phyloP scores from a whole-genome alignment of 106 monocot genomes.

The Dendrobium nobile region DNA sequence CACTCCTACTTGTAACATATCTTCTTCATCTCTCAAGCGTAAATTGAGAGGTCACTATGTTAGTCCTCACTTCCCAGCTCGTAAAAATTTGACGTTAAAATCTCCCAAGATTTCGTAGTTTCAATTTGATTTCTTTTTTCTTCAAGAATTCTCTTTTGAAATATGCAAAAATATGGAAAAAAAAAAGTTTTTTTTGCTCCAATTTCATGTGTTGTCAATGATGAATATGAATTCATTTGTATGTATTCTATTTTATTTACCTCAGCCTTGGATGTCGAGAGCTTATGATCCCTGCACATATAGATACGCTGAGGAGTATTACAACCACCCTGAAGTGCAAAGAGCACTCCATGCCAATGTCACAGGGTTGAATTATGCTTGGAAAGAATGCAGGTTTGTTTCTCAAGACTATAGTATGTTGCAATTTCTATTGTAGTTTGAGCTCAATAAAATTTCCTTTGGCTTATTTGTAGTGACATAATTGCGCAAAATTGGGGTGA shows the following conservation, averaged over 20 bases:
- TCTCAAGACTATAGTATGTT: background rate
- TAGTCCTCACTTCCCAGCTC: constrained; percentile 17
- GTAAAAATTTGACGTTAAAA: background rate
- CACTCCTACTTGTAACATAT: constrained; percentile 51
- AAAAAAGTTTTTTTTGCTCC: background rate
- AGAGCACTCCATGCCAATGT: constrained; percentile 79
- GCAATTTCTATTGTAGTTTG: background rate
- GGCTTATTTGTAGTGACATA: constrained; percentile 32
- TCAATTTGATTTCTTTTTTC: background rate
- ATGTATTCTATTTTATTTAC: background rate
- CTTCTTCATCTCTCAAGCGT: constrained; percentile 22
- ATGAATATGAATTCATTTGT: background rate
- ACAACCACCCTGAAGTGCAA: constrained; percentile 82
- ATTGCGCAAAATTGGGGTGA: constrained; percentile 68
- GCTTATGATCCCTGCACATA: constrained; percentile 89
- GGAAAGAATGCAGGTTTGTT: constrained; percentile 87
- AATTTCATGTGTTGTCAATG: background rate
- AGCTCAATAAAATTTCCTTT: background rate
- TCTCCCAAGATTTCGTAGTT: background rate
- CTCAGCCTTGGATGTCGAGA: constrained; percentile 89
- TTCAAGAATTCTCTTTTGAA: background rate
- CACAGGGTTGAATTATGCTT: constrained; percentile 54
- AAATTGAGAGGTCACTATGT: constrained; percentile 74
- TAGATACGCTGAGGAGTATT: constrained; percentile 53
- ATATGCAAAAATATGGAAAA: background rate